Base-by-base conservation (phyloP, 148 eudicot species). In the Gaultheria prostrata region DNA sequence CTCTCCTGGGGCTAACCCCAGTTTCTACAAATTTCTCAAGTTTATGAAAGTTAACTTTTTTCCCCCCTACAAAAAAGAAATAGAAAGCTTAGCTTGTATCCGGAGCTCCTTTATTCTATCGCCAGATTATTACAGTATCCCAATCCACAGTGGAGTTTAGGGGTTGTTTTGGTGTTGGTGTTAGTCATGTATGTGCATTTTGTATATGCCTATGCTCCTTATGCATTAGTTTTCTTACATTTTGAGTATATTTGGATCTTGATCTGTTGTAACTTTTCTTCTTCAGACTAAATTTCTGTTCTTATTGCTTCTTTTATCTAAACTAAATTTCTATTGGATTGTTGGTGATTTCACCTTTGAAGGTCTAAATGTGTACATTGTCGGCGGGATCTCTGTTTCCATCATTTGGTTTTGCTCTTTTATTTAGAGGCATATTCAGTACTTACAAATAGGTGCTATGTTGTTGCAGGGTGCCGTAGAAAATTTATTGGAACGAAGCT, bases 401-500 rank as follows among this genome's bases (percentile, higher is more conserved):
- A 11, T 33, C 20, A 5, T 43, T 32, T 11, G 1, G 3, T 28
- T 67, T 67, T 35, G 49, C 53, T 32, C 70, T 24, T 24, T 24
- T n/a, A 28, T 63, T 63, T 67, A 2, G 49, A 28, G 20, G 45
- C 12, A 20, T 7, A 39, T 24, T 50, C 15, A 13, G 49, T 78
- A 57, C 85, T 87, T 56, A 82, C 33, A 26, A 14, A 48, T 49
- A 12, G 70, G 13, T 75, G 46, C 82, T 43, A 26, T 2, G 14
- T 13, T 30, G 18, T 69, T 20, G 20, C 80, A 85, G 86, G 88
- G 88, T 71, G 88, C 88, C 0, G 88, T 86, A 48, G 88, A 86
- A 73, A 86, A 83, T 83, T 28, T 86, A 48, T 70, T 86, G 79
- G 88, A 86, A 49, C 49, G 88, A 69, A 83, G 88, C 76, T 35